Evolutionary conservation across 2,329 filamentous ascomycete genomes (phyloP).

Genomic region (Aspergillus carbonarius): DNA sequence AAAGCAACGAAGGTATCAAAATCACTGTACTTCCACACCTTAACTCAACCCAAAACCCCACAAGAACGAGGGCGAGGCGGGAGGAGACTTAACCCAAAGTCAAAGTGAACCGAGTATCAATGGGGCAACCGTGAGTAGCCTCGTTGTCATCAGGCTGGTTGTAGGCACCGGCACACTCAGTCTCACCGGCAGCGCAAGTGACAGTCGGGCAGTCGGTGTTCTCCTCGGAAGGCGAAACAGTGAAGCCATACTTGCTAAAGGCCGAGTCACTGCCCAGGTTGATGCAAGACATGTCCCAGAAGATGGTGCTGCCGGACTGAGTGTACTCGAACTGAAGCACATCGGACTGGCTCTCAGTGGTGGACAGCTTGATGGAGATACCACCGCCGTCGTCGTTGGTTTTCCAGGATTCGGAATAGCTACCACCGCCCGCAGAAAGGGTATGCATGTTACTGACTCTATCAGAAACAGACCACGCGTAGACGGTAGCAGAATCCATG

Average conservation of each 20-base stretch:
- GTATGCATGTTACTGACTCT: slow-evolving; percentile 36
- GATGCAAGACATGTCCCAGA: slow-evolving; percentile 40
- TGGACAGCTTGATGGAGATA: slow-evolving; percentile 44
- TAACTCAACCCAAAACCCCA: neutral
- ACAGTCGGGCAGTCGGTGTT: slow-evolving; percentile 33
- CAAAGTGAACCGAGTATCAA: slow-evolving; percentile 34
- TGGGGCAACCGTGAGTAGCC: slow-evolving; percentile 43
- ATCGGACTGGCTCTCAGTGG: slow-evolving; percentile 29
- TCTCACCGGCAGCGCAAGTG: slow-evolving; percentile 37
- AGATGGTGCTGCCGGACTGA: slow-evolving; percentile 29
- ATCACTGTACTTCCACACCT: neutral
- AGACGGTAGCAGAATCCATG: slow-evolving; percentile 35
- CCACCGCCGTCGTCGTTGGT: slow-evolving; percentile 41
- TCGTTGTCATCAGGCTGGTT: slow-evolving; percentile 41
- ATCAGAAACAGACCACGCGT: slow-evolving; percentile 43
- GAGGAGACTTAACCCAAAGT: slow-evolving; percentile 27
- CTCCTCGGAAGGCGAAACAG: slow-evolving; percentile 30
- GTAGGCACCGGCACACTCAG: slow-evolving; percentile 39
- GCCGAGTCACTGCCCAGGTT: slow-evolving; percentile 29
- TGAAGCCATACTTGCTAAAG: slow-evolving; percentile 37
- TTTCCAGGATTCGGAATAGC: slow-evolving; percentile 36
- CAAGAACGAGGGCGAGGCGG: neutral
- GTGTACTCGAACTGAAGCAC: slow-evolving; percentile 47
- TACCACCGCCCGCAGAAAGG: slow-evolving; percentile 34
- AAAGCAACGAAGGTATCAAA: neutral